Evolutionary conservation across 1,139 yeast genomes (phyloP), one percentile per base, ranked within the genome.

Genomic region (Sporopachydermia cereana): DNA sequence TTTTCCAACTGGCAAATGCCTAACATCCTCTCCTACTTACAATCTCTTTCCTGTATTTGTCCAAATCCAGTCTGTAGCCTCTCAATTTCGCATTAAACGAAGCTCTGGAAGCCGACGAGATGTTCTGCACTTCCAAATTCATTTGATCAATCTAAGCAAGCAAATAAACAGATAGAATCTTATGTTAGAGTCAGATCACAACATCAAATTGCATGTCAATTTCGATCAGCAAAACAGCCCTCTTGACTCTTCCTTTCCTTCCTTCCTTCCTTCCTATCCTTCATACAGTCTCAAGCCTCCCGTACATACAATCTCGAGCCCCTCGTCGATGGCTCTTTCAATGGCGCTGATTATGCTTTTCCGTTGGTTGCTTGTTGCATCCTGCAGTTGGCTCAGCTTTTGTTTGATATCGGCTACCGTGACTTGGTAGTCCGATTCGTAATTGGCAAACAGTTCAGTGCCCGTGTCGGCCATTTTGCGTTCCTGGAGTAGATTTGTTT

Each of bases 111-210:
- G 73, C 74, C 1, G 88, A 77, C 3, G 95, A 86, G 45, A 86
- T 72, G 55, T 80, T 82, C 58, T 83, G 91, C 1, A 85, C 83
- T 57, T 85, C 95, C 39, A 85, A 69, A 30, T 76, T 72, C 79
- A 86, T 77, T 54, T 86, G 93, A 57, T 84, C 94, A 43, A 84
- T 67, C 54, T 63, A 44, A 45, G 44, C n/a, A n/a, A n/a, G n/a
- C n/a, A n/a, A n/a, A n/a, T n/a, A n/a, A n/a, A n/a, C n/a, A n/a
- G n/a, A n/a, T n/a, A n/a, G n/a, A n/a, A n/a, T n/a, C n/a, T n/a
- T n/a, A n/a, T n/a, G n/a, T n/a, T n/a, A n/a, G n/a, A n/a, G n/a
- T n/a, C n/a, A n/a, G n/a, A n/a, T n/a, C n/a, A n/a, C n/a, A n/a
- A n/a, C n/a, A n/a, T n/a, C 9, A 36, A 36, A 36, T n/a, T 27